Evolutionary conservation across 139 green algal species (phyloP).

Genomic region (Chlorella sp.): DNA sequence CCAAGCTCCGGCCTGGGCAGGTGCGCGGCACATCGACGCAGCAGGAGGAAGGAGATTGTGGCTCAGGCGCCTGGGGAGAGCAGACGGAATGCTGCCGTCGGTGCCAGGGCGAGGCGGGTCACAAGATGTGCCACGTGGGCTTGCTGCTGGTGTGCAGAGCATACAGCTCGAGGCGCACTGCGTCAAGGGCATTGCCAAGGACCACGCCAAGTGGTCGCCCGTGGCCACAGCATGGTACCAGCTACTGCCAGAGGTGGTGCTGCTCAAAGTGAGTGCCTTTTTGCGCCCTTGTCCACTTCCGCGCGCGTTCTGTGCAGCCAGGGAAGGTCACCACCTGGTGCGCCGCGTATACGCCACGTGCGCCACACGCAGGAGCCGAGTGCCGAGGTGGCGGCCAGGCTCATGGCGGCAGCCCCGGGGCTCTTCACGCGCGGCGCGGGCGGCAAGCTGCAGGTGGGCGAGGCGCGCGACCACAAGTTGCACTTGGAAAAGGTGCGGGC

Average conservation of each 20-base stretch:
- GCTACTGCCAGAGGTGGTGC: constrained; percentile 77
- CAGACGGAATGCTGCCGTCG: too few species aligned
- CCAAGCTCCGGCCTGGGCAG: constrained; percentile 77
- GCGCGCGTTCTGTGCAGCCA: too few species aligned
- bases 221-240: constrained; percentile 93
- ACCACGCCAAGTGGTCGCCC: constrained; percentile 98
- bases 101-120: too few species aligned
- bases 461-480: constrained; percentile 22
- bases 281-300: too few species aligned
- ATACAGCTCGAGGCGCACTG: constrained; percentile 91
- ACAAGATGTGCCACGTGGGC: too few species aligned
- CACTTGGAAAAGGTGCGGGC: constrained; percentile 39
- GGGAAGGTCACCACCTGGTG: too few species aligned
- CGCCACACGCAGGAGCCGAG: too few species aligned
- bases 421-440: constrained; percentile 12
- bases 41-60: too few species aligned
- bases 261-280: constrained; percentile 60
- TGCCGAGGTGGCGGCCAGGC: too few species aligned
- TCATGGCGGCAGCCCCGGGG: constrained; percentile 19
- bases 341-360: too few species aligned
- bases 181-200: constrained; percentile 78
- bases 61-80: too few species aligned
- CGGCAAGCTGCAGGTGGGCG: constrained; percentile 1
- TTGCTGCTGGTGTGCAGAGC: constrained; percentile 33
- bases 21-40: too few species aligned